Percentiles rank a stretch among this genome's conserved stretches.
These are phyloP conservation scores for Parasarocladium wereldwijsianum DNA, from an alignment of 2,329 filamentous ascomycete species.

Conservation along the genomic window DNA sequence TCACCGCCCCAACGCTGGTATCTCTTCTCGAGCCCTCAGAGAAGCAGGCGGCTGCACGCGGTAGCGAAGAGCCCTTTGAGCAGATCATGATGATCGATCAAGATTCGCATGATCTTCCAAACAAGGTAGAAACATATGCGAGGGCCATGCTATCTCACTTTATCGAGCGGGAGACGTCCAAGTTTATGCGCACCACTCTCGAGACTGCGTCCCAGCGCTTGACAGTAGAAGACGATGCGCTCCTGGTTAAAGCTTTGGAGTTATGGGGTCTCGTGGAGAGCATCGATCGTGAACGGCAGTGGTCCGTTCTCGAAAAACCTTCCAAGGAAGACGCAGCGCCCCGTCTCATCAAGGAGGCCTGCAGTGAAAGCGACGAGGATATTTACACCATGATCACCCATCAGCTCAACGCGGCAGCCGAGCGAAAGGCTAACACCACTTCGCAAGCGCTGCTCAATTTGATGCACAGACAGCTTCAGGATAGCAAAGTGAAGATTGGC, in stretches of 20 bases:
- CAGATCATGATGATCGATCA: constrained; percentile 43
- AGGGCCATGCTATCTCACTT: constrained; percentile 41
- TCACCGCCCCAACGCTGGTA: constrained; percentile 21
- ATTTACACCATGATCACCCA: constrained; percentile 47
- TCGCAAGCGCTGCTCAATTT: constrained; percentile 43
- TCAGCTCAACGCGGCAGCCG: constrained; percentile 49
- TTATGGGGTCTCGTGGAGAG: constrained; percentile 52
- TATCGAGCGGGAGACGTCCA: constrained; percentile 43
- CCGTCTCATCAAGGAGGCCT: constrained; percentile 32
- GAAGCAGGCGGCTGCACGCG: constrained; percentile 18
- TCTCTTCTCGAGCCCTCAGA: constrained; percentile 20
- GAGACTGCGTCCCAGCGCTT: constrained; percentile 33
- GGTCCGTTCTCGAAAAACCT: constrained; percentile 38
- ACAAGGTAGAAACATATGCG: constrained; percentile 46
- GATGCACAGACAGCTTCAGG: constrained; percentile 46
- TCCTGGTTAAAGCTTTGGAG: constrained; percentile 43
- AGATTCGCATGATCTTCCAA: constrained; percentile 43
- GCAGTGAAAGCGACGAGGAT: constrained; percentile 34
- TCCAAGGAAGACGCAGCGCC: constrained; percentile 24
- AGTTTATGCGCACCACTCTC: constrained; percentile 43
- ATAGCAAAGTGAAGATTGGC: constrained; percentile 43
- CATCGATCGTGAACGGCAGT: constrained; percentile 48
- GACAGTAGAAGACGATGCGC: constrained; percentile 33
- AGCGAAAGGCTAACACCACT: constrained; percentile 45
- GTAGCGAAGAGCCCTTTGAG: constrained; percentile 17